Evolutionary conservation across 1,284 basidiomycete genomes (phyloP).

Genomic region (Pyrrhoderma lamaoense): DNA sequence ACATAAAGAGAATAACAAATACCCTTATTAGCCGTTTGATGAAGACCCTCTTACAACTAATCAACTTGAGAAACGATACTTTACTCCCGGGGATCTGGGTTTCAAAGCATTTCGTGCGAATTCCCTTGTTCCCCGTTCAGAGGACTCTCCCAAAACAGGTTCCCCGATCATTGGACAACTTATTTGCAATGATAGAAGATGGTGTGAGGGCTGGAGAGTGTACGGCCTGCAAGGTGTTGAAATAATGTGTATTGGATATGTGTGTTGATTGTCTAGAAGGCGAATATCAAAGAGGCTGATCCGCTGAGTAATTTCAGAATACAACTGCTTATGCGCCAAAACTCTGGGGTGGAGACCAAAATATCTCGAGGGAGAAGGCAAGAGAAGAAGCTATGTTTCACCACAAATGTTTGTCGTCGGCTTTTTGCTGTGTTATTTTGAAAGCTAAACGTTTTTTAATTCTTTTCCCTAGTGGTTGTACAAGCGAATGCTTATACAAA

Average conservation of each 20-base stretch:
- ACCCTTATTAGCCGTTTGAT: slow-evolving; percentile 13
- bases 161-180: slow-evolving; percentile 17
- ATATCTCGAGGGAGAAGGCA: slow-evolving; percentile 13
- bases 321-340: slow-evolving; percentile 17
- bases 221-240: slow-evolving; percentile 19
- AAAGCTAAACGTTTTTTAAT: neutral
- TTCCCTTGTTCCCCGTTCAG: slow-evolving; percentile 6
- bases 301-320: slow-evolving; percentile 10
- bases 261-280: neutral
- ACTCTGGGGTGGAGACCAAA: slow-evolving; percentile 17
- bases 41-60: slow-evolving; percentile 17
- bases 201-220: slow-evolving; percentile 18
- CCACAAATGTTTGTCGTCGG: slow-evolving; percentile 9
- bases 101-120: slow-evolving; percentile 18
- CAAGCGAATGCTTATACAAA: slow-evolving; percentile 17
- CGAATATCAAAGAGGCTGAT: neutral
- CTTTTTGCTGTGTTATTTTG: neutral
- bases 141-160: neutral
- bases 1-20: neutral
- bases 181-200: slow-evolving; percentile 19
- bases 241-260: slow-evolving; percentile 18
- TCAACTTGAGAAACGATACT: slow-evolving; percentile 19
- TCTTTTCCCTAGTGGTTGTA: slow-evolving; percentile 15
- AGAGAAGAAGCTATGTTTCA: slow-evolving; percentile 17
- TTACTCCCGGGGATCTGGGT: slow-evolving; percentile 18